Evolutionary conservation across 768 basidiomycete species (phyloP), one percentile per base, ranked within the genome.

Genomic region (Boletus sensibilis): DNA sequence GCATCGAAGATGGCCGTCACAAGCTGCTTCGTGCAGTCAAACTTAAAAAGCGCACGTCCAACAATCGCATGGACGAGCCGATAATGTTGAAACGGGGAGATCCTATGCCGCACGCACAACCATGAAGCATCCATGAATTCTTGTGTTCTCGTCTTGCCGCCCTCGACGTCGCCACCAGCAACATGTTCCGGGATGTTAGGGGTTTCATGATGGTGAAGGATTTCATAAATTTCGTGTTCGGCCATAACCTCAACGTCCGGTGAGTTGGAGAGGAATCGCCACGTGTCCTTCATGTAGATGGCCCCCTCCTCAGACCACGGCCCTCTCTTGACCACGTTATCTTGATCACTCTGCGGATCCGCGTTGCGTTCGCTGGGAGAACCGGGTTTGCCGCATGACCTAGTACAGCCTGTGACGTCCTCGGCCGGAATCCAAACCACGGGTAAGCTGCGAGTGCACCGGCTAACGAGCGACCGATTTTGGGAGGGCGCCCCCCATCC

Each of bases 261-360:
- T 0, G 9, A 11, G 37, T 48, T 7, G 0, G 55, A 56, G 0
- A 57, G 23, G 14, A 49, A 57, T n/a, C 50, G n/a, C 47, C 47
- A 53, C 0, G 55, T 59, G n/a, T 58, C 57, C 3, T 56, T 58
- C 44, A 56, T 10, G 18, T 47, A 59, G 13, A 59, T 14, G 1
- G 21, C 14, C 4, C 40, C 16, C 7, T 41, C 53, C 29, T 27
- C 10, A 2, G 18, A 29, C 44, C 49, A 58, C 2, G 52, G 52
- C 0, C 16, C 35, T 21, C 23, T 7, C 18, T 44, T 21, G 10
- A 25, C 18, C 18, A 18, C 18, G 16, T 18, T 11, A 8, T 23
- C 20, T 29, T 12, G 18, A 13, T n/a, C 44, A 20, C 5, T 3
- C 18, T 18, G 5, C 7, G 1, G 18, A 44, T 11, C 18, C 9